Evolutionary conservation across 345 rosid genomes (phyloP), one percentile per base, ranked within the genome.

Genomic region (Melaleuca quinquenervia): DNA sequence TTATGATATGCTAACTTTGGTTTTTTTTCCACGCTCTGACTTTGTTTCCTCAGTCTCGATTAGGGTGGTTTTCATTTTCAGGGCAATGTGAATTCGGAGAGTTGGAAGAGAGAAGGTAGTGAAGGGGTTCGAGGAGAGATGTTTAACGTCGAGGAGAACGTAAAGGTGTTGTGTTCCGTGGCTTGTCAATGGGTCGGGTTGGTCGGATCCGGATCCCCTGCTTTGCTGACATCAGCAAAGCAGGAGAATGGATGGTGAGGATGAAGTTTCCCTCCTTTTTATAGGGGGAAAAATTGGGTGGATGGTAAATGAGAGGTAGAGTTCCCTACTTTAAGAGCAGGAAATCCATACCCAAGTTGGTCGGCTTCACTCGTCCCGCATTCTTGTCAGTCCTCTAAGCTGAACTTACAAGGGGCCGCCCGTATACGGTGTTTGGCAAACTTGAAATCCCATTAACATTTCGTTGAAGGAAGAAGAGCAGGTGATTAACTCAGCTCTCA

Each of bases 91-190:
- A 58, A 58, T 12, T 32, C 36, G 6, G 0, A n/a, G 70, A n/a
- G 32, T 58, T 6, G 36, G 70, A n/a, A 15, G 16, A 58, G 70
- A 6, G 6, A 0, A 29, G 32, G 88, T 11, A 88, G 84, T 93
- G 93, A 83, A 96, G 92, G 85, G 94, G 94, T 44, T 96, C 89
- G 62, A 89, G 91, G 82, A 93, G 88, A 87, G 91, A 82, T 96
- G 96, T 60, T 95, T 54, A 27, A 98, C 94, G 88, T 95, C 96
- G 75, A 97, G 95, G 56, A 93, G 93, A 83, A 97, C 92, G 87
- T 94, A 89, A 6, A 95, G 93, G 52, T 96, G 96, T 54, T 96
- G 99, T 2, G 99, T 97, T 26, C 98, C 96, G 0, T 96, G 92
- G 88, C 98, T 95, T 7, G 97, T 96, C 49, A 96, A 94, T 45